Evolutionary conservation across 176 grass and related monocot genomes (phyloP).

Genomic region (Oryza meyeriana): DNA sequence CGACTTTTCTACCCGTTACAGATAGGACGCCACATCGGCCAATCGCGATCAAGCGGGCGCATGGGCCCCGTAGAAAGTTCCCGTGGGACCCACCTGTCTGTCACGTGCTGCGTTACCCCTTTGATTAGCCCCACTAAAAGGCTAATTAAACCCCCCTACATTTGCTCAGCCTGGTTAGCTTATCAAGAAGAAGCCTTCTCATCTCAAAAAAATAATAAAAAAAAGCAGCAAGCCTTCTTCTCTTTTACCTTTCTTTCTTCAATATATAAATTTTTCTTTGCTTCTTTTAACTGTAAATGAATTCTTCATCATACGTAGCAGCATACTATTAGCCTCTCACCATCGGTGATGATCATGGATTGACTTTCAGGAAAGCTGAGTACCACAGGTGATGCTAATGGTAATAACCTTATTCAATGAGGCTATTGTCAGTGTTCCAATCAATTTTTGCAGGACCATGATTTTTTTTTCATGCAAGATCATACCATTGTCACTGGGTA

Average conservation of each 20-base stretch:
- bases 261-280: not conserved
- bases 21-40: slow-evolving; percentile 34
- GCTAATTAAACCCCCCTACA: no score
- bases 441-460: not conserved
- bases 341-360: not conserved
- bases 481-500: not conserved
- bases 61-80: slow-evolving; percentile 34
- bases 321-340: not conserved
- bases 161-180: no score
- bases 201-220: no score
- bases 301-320: not conserved
- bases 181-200: no score
- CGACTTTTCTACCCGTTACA: slow-evolving; percentile 31
- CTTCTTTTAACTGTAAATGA: not conserved
- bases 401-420: not conserved
- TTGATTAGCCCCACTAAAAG: not conserved
- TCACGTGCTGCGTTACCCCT: not conserved
- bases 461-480: not conserved
- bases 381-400: not conserved
- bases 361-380: not conserved
- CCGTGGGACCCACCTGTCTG: slow-evolving; percentile 24
- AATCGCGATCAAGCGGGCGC: slow-evolving; percentile 2
- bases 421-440: not conserved
- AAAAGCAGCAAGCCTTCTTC: no score
- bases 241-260: not conserved